A percentile compares a stretch with the other conserved stretches of the same genome.
Evolutionary conservation across 1,284 basidiomycete genomes (phyloP).

Genomic region (Coriolopsis trogii): DNA sequence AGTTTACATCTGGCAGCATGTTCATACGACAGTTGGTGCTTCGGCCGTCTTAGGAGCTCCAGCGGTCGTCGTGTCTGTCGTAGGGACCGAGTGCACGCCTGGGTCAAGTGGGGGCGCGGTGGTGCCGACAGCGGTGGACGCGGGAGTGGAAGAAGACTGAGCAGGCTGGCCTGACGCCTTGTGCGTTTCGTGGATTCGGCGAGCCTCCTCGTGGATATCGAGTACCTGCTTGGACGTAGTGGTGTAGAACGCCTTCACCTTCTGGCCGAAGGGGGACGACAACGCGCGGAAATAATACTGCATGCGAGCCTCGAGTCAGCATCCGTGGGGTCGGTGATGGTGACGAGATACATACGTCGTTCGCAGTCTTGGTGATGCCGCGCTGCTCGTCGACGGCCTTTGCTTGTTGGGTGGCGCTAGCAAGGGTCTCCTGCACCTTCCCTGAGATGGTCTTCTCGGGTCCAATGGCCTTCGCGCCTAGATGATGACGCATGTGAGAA

Average conservation of each 20-base stretch:
- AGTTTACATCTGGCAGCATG: not conserved
- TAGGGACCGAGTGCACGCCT: conserved; percentile 11
- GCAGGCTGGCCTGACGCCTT: conserved; percentile 39
- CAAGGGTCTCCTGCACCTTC: conserved; percentile 68
- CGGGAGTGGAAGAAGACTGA: conserved; percentile 14
- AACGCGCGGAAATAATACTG: conserved; percentile 84
- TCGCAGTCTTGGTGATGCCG: conserved; percentile 70
- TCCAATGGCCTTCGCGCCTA: conserved; percentile 56
- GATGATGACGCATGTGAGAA: not conserved
- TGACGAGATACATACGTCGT: conserved; percentile 51
- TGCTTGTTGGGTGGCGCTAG: conserved; percentile 64
- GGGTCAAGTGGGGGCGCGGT: conserved; percentile 24
- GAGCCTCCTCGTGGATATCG: conserved; percentile 89
- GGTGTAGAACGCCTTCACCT: conserved; percentile 78
- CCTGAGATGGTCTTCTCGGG: conserved; percentile 75
- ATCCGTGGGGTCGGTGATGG: not conserved
- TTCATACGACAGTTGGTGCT: conserved; percentile 25
- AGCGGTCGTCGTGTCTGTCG: conserved; percentile 17
- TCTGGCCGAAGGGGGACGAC: conserved; percentile 75
- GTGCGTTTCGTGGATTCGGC: conserved; percentile 69
- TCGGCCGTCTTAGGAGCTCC: conserved; percentile 26
- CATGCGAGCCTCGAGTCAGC: conserved; percentile 5
- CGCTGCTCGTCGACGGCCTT: conserved; percentile 81
- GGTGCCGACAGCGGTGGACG: conserved; percentile 22
- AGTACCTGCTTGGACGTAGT: conserved; percentile 77